A percentile compares a stretch with the other conserved stretches of the same genome.
Evolutionary conservation across 495 filamentous ascomycete species (phyloP).

Genomic region (Geoglossum glabrum): DNA sequence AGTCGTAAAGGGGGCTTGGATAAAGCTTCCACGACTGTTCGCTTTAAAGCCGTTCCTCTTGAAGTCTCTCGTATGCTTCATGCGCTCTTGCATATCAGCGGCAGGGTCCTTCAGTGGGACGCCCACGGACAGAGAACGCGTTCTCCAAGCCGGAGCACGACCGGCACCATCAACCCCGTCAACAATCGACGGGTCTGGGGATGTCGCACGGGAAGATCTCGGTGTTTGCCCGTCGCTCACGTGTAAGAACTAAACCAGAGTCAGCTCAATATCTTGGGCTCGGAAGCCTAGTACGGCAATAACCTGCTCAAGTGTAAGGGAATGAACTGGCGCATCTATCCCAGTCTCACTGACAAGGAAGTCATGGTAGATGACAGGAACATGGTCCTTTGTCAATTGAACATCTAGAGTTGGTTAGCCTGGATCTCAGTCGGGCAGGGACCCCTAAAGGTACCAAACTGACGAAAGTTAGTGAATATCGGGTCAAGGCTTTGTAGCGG

Average conservation of each 20-base stretch:
- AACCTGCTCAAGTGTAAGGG: conserved; percentile 71
- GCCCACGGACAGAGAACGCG: conserved; percentile 37
- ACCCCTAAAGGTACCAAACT: conserved; percentile 14
- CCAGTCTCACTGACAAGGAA: conserved; percentile 97
- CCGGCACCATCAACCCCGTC: conserved; percentile 8
- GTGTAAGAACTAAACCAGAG: conserved; percentile 45
- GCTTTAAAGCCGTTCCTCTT: conserved; percentile 89
- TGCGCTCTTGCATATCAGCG: conserved; percentile 60
- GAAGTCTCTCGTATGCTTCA: conserved; percentile 93
- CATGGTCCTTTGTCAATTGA: conserved; percentile 93
- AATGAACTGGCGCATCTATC: conserved; percentile 91
- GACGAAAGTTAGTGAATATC: conserved; percentile 2
- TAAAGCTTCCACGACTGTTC: conserved; percentile 80
- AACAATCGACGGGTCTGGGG: conserved; percentile 22
- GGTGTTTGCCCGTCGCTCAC: conserved; percentile 40
- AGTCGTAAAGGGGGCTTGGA: conserved; percentile 87
- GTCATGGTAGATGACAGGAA: conserved; percentile 98
- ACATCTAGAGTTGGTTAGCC: conserved; percentile 38
- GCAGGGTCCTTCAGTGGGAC: conserved; percentile 14
- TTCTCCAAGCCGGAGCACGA: conserved; percentile 13
- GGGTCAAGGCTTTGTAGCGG: background rate
- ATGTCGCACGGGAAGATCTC: conserved; percentile 22
- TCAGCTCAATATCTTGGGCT: conserved; percentile 4
- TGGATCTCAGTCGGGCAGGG: background rate
- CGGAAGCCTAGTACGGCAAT: background rate